These are phyloP conservation scores for Fusarium sp. DNA, from an alignment of 2,329 filamentous ascomycete species.

Conservation along the genomic window DNA sequence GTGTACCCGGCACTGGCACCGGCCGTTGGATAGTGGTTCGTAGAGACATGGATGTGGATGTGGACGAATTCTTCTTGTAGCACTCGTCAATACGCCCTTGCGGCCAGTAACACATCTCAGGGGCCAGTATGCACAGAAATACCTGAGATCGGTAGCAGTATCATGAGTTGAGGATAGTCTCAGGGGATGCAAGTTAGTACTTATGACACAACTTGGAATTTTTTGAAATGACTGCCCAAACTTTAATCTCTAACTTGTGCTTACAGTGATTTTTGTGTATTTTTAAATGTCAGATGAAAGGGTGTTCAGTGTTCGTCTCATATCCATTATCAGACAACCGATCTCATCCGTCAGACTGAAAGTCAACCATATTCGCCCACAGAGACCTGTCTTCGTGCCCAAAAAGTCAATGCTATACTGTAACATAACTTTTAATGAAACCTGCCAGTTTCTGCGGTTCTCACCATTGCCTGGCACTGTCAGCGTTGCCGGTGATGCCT, in stretches of 20 bases:
- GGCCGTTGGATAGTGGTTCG: no score
- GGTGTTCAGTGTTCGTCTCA: not conserved
- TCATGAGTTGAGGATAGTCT: constrained; percentile 15
- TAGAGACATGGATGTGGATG: no score
- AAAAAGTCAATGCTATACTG: no score
- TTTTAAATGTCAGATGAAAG: not conserved
- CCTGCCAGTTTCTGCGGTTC: not conserved
- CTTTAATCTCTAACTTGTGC: not conserved
- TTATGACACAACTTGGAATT: not conserved
- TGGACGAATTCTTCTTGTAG: no score
- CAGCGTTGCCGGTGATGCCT: not conserved
- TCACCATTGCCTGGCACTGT: not conserved
- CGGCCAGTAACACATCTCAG: no score
- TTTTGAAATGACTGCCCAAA: not conserved
- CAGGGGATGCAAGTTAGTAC: constrained; percentile 7
- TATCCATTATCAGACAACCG: not conserved
- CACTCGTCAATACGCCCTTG: no score
- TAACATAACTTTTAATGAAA: not conserved
- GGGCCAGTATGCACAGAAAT: no score
- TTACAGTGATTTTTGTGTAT: not conserved
- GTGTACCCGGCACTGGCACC: no score
- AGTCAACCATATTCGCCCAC: no score
- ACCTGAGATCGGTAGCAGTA: constrained; percentile 6
- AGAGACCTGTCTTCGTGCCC: not conserved
- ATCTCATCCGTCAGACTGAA: not conserved